Conservation (phyloP, 2,329 filamentous ascomycete genomes). For the Pseudocercospora fuligena region DNA sequence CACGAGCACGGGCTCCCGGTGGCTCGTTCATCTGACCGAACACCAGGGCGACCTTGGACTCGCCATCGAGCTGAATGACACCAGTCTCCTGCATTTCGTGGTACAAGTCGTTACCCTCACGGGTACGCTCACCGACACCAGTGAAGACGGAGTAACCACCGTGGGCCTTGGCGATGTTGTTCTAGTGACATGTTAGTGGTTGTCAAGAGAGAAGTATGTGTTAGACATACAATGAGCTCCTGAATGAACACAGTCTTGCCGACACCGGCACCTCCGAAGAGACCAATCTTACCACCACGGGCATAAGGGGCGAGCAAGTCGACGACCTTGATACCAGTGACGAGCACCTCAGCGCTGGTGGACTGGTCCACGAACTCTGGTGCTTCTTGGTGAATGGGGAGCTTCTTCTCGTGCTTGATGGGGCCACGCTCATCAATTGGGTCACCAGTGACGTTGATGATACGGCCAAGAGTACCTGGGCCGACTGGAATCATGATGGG, state of each 20-base stretch:
- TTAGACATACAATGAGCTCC: conserved; percentile 81
- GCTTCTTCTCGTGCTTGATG: conserved; percentile 87
- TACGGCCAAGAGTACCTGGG: conserved; percentile 90
- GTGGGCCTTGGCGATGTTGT: conserved; percentile 99
- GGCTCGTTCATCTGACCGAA: conserved; percentile 99
- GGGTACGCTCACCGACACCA: conserved; percentile 99
- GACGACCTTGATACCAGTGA: conserved; percentile 99
- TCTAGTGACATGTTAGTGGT: conserved; percentile 56
- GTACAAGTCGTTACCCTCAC: conserved; percentile 99
- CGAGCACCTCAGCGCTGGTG: conserved; percentile 92
- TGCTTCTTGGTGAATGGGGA: conserved; percentile 92
- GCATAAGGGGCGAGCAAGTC: conserved; percentile 98
- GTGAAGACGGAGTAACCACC: conserved; percentile 99
- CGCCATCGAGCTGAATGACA: conserved; percentile 98
- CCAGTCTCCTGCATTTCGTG: conserved; percentile 99
- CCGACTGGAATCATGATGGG: conserved; percentile 98
- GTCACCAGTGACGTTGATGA: conserved; percentile 99
- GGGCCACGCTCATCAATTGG: conserved; percentile 99
- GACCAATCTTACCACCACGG: conserved; percentile 99
- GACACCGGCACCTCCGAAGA: conserved; percentile 99
- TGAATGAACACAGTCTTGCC: conserved; percentile 99
- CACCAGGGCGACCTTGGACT: conserved; percentile 98
- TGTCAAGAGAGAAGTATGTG: background rate
- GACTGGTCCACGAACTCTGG: conserved; percentile 94
- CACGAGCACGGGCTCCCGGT: conserved; percentile 98